Evolutionary conservation across 352 stramenopile species (phyloP).

Genomic region (Phytophthora podocarpi): DNA sequence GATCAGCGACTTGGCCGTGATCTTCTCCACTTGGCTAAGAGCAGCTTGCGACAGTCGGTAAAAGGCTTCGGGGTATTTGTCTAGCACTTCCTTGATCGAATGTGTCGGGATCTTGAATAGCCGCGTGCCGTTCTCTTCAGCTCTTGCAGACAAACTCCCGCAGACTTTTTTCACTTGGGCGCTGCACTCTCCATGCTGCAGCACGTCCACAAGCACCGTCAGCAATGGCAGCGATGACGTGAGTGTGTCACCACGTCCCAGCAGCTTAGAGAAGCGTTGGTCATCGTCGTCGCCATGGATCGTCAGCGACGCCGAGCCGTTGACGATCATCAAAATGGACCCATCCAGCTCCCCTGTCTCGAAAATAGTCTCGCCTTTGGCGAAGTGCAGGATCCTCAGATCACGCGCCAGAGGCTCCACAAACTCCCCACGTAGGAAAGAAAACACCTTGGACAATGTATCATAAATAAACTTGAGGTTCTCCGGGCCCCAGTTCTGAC

Average conservation of each 20-base stretch:
- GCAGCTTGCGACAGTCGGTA: constrained; percentile 75
- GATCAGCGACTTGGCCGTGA: constrained; percentile 77
- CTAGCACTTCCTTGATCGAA: constrained; percentile 55
- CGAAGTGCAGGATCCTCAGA: constrained; percentile 56
- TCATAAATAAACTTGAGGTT: constrained; percentile 85
- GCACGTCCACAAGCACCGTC: constrained; percentile 50
- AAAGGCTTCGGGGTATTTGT: constrained; percentile 71
- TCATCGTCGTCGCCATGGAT: constrained; percentile 54
- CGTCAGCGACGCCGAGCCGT: constrained; percentile 56
- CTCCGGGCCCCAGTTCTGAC: constrained; percentile 64
- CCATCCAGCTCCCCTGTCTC: constrained; percentile 61
- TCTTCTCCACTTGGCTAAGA: constrained; percentile 84
- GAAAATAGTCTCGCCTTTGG: constrained; percentile 66
- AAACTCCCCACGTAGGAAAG: constrained; percentile 74
- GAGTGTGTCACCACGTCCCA: constrained; percentile 67
- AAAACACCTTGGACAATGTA: constrained; percentile 80
- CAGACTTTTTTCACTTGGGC: constrained; percentile 55
- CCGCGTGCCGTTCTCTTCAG: constrained; percentile 51
- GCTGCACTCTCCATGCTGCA: constrained; percentile 33
- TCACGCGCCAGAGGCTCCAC: constrained; percentile 64
- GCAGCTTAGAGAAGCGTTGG: constrained; percentile 53
- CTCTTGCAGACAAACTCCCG: constrained; percentile 53
- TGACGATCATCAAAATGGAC: constrained; percentile 76
- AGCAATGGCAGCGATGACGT: constrained; percentile 78
- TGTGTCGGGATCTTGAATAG: constrained; percentile 68